These are phyloP conservation scores for Pythium grandisporangium DNA, from an alignment of 352 stramenopile species.

Conservation along the genomic window DNA sequence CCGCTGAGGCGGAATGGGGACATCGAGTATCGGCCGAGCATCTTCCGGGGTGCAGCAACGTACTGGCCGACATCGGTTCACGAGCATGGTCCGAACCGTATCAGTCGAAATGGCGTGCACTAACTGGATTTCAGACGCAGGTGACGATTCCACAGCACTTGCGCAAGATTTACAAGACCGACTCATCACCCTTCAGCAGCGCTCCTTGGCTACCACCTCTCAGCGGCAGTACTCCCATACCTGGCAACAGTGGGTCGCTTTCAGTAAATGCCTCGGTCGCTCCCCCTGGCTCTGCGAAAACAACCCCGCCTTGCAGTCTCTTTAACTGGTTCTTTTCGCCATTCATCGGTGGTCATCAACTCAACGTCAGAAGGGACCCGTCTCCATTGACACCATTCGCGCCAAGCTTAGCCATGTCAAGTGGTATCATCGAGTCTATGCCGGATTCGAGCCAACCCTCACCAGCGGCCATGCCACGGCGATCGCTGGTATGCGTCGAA, in stretches of 20 bases:
- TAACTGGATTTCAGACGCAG: background rate
- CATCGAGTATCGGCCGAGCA: slow-evolving; percentile 1
- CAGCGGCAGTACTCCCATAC: background rate
- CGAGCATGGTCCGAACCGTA: background rate
- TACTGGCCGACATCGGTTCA: slow-evolving; percentile 4
- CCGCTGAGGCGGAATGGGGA: background rate
- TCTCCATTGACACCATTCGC: slow-evolving; percentile 1
- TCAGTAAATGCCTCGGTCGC: background rate
- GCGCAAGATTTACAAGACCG: slow-evolving; percentile 1
- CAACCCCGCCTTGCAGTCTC: slow-evolving; percentile 5
- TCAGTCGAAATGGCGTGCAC: background rate
- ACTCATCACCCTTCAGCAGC: background rate
- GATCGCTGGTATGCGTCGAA: slow-evolving; percentile 3
- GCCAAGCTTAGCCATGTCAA: slow-evolving; percentile 9
- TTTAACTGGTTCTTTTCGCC: slow-evolving; percentile 10
- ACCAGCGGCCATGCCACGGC: slow-evolving; percentile 3
- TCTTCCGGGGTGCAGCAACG: background rate
- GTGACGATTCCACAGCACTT: background rate
- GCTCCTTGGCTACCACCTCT: slow-evolving; percentile 1
- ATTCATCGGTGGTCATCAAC: background rate
- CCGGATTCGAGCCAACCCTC: slow-evolving; percentile 1
- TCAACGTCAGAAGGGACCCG: background rate
- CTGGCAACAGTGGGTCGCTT: slow-evolving; percentile 1
- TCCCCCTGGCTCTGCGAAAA: slow-evolving; percentile 4
- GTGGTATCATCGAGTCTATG: slow-evolving; percentile 8